Evolutionary conservation across 2,329 filamentous ascomycete species (phyloP).

Genomic region (Fusarium abutilonis): DNA sequence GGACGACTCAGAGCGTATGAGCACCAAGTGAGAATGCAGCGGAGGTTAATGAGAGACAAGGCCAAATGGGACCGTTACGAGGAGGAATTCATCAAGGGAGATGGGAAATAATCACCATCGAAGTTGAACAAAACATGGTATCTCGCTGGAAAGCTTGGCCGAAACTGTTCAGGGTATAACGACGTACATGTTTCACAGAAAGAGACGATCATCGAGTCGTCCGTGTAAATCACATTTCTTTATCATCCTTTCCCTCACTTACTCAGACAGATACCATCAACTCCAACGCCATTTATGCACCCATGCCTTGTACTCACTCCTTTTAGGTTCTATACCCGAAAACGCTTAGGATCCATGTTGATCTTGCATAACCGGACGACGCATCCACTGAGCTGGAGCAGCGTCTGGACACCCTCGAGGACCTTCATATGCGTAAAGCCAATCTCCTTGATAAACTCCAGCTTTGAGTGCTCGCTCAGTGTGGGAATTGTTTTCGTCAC

Average conservation of each 20-base stretch:
- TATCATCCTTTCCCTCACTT: slow-evolving; percentile 32
- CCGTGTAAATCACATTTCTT: slow-evolving; percentile 39
- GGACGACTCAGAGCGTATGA: slow-evolving; percentile 73
- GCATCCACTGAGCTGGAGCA: slow-evolving; percentile 93
- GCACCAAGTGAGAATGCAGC: slow-evolving; percentile 69
- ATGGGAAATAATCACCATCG: slow-evolving; percentile 47
- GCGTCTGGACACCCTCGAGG: slow-evolving; percentile 94
- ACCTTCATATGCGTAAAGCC: slow-evolving; percentile 99
- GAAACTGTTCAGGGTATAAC: slow-evolving; percentile 22
- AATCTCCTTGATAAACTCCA: slow-evolving; percentile 98
- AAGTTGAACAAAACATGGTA: not conserved
- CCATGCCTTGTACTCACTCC: slow-evolving; percentile 6
- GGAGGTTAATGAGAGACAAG: slow-evolving; percentile 69
- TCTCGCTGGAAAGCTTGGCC: slow-evolving; percentile 11
- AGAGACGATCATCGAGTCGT: slow-evolving; percentile 28
- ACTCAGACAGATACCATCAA: slow-evolving; percentile 31
- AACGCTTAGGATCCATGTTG: slow-evolving; percentile 93
- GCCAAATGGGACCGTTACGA: slow-evolving; percentile 76
- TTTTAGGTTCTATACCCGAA: slow-evolving; percentile 56
- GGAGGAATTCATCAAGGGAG: slow-evolving; percentile 63
- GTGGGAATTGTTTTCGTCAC: slow-evolving; percentile 96
- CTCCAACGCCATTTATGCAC: slow-evolving; percentile 35
- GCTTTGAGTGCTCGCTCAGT: slow-evolving; percentile 90
- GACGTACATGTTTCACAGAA: slow-evolving; percentile 32
- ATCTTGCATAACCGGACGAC: slow-evolving; percentile 90